These are phyloP conservation scores for Euphorbia lathyris DNA, from an alignment of 345 rosid genomes.

Conservation along the genomic window DNA sequence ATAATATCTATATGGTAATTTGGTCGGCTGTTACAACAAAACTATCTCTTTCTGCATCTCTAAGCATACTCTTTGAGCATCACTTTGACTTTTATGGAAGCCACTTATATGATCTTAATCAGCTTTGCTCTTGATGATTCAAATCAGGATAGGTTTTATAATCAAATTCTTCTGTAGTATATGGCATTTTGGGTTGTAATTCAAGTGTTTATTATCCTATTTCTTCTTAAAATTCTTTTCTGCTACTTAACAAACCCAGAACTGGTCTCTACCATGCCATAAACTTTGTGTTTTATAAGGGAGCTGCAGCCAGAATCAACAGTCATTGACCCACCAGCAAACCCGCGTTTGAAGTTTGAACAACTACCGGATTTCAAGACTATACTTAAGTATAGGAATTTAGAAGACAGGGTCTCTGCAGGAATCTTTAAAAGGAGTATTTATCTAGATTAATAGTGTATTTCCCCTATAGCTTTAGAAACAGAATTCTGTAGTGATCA, in stretches of 20 bases:
- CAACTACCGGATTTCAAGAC: no score
- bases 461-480: not conserved
- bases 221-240: not conserved
- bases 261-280: not conserved
- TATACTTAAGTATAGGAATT: no score
- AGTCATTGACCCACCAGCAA: not conserved
- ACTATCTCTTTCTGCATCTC: constrained; percentile 3
- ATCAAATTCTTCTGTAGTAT: not conserved
- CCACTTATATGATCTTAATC: not conserved
- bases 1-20: no score
- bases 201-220: not conserved
- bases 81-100: not conserved
- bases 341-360: not conserved
- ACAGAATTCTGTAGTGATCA: no score
- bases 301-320: not conserved
- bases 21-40: no score
- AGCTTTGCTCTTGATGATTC: not conserved
- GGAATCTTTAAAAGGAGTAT: not conserved
- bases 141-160: not conserved
- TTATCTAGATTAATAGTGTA: not conserved
- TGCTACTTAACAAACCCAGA: constrained; percentile 1
- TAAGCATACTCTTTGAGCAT: constrained; percentile 2
- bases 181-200: constrained; percentile 2
- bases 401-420: not conserved
- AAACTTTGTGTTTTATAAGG: not conserved